Conservation (phyloP, 176 grass and related monocot species). For the Typha latifolia region DNA sequence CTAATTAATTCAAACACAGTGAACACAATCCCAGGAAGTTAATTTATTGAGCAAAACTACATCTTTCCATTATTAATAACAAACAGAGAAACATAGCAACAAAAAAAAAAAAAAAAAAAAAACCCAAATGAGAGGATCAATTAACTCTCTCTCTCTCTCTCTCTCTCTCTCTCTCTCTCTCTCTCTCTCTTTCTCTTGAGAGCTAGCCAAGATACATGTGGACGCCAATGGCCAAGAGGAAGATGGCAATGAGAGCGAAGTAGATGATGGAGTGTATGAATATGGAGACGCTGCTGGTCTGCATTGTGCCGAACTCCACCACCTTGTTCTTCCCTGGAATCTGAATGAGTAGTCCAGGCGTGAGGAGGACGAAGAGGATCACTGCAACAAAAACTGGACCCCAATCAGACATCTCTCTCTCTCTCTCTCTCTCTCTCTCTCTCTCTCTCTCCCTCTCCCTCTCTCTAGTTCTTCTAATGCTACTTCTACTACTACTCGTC, state of each 20-base stretch:
- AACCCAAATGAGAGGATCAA: too few relatives aligned
- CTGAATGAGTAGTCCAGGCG: constrained; percentile 23
- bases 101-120: too few relatives aligned
- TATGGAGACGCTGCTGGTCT: constrained; percentile 27
- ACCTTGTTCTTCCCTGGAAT: constrained; percentile 21
- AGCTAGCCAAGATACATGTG: constrained; percentile 23
- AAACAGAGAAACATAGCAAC: too few relatives aligned
- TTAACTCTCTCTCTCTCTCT: too few relatives aligned
- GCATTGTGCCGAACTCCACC: constrained; percentile 26
- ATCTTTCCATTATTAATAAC: too few relatives aligned
- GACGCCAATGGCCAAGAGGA: constrained; percentile 18
- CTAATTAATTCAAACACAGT: too few relatives aligned
- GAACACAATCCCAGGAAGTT: too few relatives aligned
- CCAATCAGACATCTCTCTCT: constrained; percentile 27
- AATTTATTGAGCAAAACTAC: too few relatives aligned
- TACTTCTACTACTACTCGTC: too few relatives aligned
- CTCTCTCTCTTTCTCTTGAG: too few relatives aligned
- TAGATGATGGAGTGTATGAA: constrained; percentile 28
- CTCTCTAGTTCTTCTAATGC: background rate
- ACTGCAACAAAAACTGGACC: constrained; percentile 25
- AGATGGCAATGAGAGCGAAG: constrained; percentile 24
- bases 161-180: too few relatives aligned
- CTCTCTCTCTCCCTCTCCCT: too few relatives aligned
- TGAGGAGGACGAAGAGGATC: constrained; percentile 22
- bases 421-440: background rate